phyloP scores from a whole-genome alignment of 306 rosid species.

The Luffa acutangula region DNA sequence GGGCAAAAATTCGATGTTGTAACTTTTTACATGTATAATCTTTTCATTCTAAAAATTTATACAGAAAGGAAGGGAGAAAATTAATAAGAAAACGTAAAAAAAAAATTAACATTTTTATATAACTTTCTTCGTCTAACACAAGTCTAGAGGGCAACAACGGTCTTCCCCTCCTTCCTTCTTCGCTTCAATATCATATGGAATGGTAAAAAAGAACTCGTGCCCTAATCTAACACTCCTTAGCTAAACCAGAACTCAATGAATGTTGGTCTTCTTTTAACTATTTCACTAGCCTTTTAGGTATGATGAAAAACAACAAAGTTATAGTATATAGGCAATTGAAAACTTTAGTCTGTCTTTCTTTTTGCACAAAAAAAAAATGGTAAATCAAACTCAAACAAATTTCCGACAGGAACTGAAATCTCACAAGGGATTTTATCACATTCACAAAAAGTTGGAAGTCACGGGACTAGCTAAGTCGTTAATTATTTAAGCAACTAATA shows the following conservation, averaged over 20 bases:
- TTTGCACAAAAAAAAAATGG: neutral
- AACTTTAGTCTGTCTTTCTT: neutral
- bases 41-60: too few relatives aligned
- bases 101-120: too few relatives aligned
- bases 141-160: too few relatives aligned
- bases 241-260: neutral
- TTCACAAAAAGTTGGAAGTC: neutral
- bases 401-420: neutral
- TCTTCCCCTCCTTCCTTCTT: too few relatives aligned
- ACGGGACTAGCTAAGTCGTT: neutral
- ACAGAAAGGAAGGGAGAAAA: too few relatives aligned
- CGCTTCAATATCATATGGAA: too few relatives aligned
- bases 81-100: too few relatives aligned
- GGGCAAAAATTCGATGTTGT: too few relatives aligned
- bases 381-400: neutral
- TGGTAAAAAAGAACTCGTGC: neutral
- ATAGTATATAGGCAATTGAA: neutral
- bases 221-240: neutral
- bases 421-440: neutral
- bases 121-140: too few relatives aligned
- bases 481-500: neutral
- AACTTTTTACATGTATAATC: too few relatives aligned
- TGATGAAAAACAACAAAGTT: neutral
- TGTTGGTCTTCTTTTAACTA: neutral
- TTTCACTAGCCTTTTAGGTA: neutral